Evolutionary conservation across 192 early-diverging fungal species (phyloP).

Genomic region (Lobulomyces angularis): DNA sequence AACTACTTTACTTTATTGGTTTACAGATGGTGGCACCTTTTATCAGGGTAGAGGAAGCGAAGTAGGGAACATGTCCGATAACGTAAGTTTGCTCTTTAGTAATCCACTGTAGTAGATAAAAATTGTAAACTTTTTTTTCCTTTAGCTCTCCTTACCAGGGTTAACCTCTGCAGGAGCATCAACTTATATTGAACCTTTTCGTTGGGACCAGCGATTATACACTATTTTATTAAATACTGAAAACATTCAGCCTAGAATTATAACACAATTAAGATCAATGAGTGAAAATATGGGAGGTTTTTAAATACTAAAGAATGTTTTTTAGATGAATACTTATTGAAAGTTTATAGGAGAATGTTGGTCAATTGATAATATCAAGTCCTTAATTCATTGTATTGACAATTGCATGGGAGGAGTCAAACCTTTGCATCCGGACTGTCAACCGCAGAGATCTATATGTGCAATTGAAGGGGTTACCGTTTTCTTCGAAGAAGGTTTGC

Average conservation of each 20-base stretch:
- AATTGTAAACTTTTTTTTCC: slow-evolving; percentile 4
- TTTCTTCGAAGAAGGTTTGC: too few species aligned
- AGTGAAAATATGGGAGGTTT: slow-evolving; percentile 59
- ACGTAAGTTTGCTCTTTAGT: background rate
- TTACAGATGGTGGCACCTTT: slow-evolving; percentile 60
- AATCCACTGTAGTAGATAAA: too few species aligned
- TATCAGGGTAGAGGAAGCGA: slow-evolving; percentile 8
- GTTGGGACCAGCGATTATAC: slow-evolving; percentile 69
- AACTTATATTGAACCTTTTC: slow-evolving; percentile 62
- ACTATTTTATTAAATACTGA: slow-evolving; percentile 50
- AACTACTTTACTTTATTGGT: slow-evolving; percentile 59
- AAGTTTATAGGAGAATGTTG: slow-evolving; percentile 18
- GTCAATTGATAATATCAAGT: slow-evolving; percentile 24
- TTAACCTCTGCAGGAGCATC: slow-evolving; percentile 49
- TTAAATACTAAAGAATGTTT: slow-evolving; percentile 16
- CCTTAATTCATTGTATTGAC: slow-evolving; percentile 56
- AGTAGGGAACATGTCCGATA: background rate
- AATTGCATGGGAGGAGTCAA: slow-evolving; percentile 20
- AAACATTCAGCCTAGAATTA: slow-evolving; percentile 24
- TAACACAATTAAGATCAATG: slow-evolving; percentile 47
- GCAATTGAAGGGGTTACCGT: slow-evolving; percentile 12
- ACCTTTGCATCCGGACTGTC: slow-evolving; percentile 16
- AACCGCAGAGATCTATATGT: slow-evolving; percentile 10
- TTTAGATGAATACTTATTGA: background rate
- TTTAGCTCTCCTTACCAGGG: slow-evolving; percentile 53